Evolutionary conservation across 1,139 yeast species (phyloP), one percentile per base, ranked within the genome.

Genomic region (Pneumocystis canis): DNA sequence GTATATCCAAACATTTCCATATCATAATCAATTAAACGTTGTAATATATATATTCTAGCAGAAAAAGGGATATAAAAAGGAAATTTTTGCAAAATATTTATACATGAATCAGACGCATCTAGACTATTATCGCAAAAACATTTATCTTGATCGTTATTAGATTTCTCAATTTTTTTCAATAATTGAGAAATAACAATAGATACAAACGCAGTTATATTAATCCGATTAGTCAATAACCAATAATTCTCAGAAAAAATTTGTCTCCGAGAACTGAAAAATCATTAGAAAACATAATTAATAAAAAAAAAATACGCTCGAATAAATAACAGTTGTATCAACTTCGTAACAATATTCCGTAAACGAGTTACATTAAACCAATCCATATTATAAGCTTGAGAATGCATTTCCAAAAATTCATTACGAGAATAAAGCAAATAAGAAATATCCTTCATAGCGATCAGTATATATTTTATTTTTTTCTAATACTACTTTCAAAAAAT

Each of bases 21-120:
- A 69, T 87, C 94, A 9, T 76, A 67, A 6, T 77, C 80, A 59
- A 87, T 80, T 63, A 87, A 75, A n/a, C 76, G 73, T 66, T 85
- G 89, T 70, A 92, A 87, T 0, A 88, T 78, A 63, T 78, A 79
- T 0, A 89, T 96, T 62, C 98, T 77, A 56, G 82, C 80, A 32
- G 80, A 79, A 71, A 92, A 92, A 0, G 88, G 83, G 28, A 90
- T 77, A 73, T 89, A 85, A 71, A 87, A 90, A 1, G 98, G 97
- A 2, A 84, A 76, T 62, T 82, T 80, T 2, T 81, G 78, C 57
- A 88, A 77, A 0, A 89, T 76, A 62, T 83, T 80, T 59, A 81
- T 66, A 66, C 74, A 64, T 1, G 75, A 73, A 3, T 68, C 67
- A 5, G 65, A 58, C 37, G 71, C 76, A 58, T 72, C 70, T 14